Evolutionary conservation across 148 eudicot genomes (phyloP).

Genomic region (Nyssa sinensis): DNA sequence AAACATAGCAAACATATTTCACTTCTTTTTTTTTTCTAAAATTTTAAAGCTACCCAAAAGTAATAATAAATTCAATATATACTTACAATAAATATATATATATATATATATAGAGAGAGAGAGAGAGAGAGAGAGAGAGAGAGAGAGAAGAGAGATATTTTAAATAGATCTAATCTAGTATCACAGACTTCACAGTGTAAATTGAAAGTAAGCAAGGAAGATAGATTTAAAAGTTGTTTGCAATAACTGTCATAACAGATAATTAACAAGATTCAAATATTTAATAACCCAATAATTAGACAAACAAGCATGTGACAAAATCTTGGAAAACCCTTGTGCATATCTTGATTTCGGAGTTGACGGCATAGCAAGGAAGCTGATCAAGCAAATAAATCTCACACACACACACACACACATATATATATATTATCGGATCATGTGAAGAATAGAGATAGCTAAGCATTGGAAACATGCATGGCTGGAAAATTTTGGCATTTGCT

Average conservation of each 20-base stretch:
- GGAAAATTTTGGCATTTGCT: no score
- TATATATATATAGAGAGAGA: no score
- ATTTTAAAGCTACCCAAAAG: no score
- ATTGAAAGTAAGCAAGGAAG: background rate
- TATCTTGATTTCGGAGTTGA: background rate
- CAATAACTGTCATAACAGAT: no score
- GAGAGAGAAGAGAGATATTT: background rate
- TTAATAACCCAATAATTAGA: background rate
- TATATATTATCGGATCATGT: constrained; percentile 14
- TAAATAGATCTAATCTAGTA: background rate
- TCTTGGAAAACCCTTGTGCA: background rate
- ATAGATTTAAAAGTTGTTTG: background rate
- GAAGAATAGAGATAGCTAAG: background rate
- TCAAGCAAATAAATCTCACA: no score
- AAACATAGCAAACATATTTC: no score
- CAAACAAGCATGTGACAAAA: background rate
- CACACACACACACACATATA: background rate
- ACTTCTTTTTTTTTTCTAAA: no score
- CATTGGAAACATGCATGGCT: background rate
- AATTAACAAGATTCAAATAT: background rate
- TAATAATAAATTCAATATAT: no score
- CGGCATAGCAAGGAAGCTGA: background rate
- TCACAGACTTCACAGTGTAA: no score
- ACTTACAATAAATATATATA: no score
- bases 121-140: no score